Evolutionary conservation across 345 rosid genomes (phyloP).

Genomic region (Rubroshorea leprosula): DNA sequence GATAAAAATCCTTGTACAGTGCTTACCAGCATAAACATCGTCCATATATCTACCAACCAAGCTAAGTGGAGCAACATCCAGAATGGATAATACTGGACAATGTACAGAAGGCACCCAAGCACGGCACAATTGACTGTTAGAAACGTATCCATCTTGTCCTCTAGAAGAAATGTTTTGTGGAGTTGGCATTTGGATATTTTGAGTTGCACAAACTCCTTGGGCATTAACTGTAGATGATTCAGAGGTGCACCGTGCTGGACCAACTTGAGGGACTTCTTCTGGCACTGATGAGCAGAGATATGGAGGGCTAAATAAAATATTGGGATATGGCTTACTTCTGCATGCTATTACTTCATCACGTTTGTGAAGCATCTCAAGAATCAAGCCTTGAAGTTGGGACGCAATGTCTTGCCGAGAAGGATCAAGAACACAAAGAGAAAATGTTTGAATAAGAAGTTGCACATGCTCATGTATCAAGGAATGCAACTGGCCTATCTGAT

Average conservation of each 20-base stretch:
- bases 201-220: conserved; percentile 9
- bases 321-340: conserved; percentile 52
- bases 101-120: conserved; percentile 42
- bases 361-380: conserved; percentile 59
- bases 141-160: conserved; percentile 14
- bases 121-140: conserved; percentile 21
- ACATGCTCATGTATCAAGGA: conserved; percentile 78
- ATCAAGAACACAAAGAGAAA: conserved; percentile 74
- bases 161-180: conserved; percentile 18
- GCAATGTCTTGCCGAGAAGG: conserved; percentile 62
- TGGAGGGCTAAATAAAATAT: conserved; percentile 37
- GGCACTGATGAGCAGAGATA: conserved; percentile 36
- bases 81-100: conserved; percentile 40
- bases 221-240: conserved; percentile 20
- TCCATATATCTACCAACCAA: conserved; percentile 52
- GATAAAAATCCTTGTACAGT: neutral
- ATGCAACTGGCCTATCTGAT: conserved; percentile 72
- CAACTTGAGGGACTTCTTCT: conserved; percentile 21
- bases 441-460: conserved; percentile 84
- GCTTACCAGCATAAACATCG: conserved; percentile 62
- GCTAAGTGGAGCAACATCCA: conserved; percentile 58
- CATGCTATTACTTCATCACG: conserved; percentile 44
- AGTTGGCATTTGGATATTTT: conserved; percentile 20
- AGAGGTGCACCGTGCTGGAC: conserved; percentile 15
- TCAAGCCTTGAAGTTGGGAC: conserved; percentile 59